These are phyloP conservation scores for Takakia lepidozioides DNA, from an alignment of 225 moss, liverwort and hornwort genomes.

Conservation along the genomic window DNA sequence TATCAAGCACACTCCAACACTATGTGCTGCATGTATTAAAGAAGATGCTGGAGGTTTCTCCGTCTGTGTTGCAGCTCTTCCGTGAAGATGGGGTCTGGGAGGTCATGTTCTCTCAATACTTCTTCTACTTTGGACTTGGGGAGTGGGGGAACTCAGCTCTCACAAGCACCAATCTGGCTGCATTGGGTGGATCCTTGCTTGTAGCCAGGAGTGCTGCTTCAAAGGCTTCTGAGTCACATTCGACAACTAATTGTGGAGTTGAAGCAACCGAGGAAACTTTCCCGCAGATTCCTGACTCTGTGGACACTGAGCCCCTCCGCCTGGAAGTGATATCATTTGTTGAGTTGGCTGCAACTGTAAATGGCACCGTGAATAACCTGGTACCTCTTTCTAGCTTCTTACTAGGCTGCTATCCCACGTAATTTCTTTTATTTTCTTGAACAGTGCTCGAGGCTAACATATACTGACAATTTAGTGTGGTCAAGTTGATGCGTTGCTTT, in stretches of 20 bases:
- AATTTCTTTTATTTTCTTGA: too few species aligned
- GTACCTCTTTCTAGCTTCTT: conserved; percentile 7
- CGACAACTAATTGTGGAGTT: neutral
- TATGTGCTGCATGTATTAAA: conserved; percentile 33
- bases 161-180: neutral
- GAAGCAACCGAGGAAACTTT: conserved; percentile 1
- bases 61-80: conserved; percentile 24
- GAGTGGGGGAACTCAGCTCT: neutral
- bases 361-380: conserved; percentile 28
- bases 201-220: neutral
- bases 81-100: conserved; percentile 36
- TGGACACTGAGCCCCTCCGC: conserved; percentile 32
- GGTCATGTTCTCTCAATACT: conserved; percentile 36
- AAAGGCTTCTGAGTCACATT: neutral
- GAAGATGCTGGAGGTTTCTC: conserved; percentile 30
- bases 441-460: too few species aligned
- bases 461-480: too few species aligned
- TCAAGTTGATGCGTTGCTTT: too few species aligned
- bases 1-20: conserved; percentile 35
- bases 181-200: too few species aligned
- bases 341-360: conserved; percentile 31
- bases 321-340: conserved; percentile 39
- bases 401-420: too few species aligned
- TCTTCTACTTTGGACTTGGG: conserved; percentile 35
- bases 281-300: conserved; percentile 9